These are phyloP conservation scores for Colletotrichum lentis DNA, from an alignment of 2,329 filamentous ascomycete genomes.

Conservation along the genomic window DNA sequence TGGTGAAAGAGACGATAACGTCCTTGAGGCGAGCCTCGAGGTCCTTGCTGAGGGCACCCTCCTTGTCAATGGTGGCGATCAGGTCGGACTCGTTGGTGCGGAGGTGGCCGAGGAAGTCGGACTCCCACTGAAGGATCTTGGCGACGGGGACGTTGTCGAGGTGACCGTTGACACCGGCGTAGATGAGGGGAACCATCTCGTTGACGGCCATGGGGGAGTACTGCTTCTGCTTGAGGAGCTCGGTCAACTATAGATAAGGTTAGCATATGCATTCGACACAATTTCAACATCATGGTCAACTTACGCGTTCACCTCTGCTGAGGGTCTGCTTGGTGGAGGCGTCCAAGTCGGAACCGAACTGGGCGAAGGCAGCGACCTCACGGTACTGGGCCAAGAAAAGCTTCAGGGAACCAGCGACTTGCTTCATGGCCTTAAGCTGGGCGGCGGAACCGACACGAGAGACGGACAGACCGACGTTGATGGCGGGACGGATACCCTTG, in stretches of 20 bases:
- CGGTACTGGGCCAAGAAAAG: slow-evolving; percentile 99
- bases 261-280: slow-evolving; percentile 5
- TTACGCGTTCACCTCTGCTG: slow-evolving; percentile 95
- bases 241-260: slow-evolving; percentile 70
- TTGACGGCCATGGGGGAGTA: slow-evolving; percentile 98
- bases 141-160: slow-evolving; percentile 86
- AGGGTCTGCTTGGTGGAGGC: slow-evolving; percentile 99
- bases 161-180: slow-evolving; percentile 97
- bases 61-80: slow-evolving; percentile 88
- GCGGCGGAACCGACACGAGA: slow-evolving; percentile 99
- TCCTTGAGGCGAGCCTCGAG: slow-evolving; percentile 84
- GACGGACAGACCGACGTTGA: slow-evolving; percentile 99
- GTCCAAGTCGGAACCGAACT: slow-evolving; percentile 99
- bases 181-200: slow-evolving; percentile 99
- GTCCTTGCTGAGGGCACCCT: slow-evolving; percentile 96
- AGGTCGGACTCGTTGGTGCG: slow-evolving; percentile 89
- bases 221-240: slow-evolving; percentile 99
- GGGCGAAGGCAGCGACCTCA: slow-evolving; percentile 99
- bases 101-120: slow-evolving; percentile 92
- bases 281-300: slow-evolving; percentile 45
- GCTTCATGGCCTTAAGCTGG: slow-evolving; percentile 99
- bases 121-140: slow-evolving; percentile 94
- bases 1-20: slow-evolving; percentile 81
- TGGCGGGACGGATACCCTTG: slow-evolving; percentile 99
- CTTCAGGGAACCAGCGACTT: slow-evolving; percentile 99